Percentiles rank a stretch among this genome's conserved stretches.
Evolutionary conservation across 306 rosid species (phyloP).

Genomic region (Hippophae rhamnoides): DNA sequence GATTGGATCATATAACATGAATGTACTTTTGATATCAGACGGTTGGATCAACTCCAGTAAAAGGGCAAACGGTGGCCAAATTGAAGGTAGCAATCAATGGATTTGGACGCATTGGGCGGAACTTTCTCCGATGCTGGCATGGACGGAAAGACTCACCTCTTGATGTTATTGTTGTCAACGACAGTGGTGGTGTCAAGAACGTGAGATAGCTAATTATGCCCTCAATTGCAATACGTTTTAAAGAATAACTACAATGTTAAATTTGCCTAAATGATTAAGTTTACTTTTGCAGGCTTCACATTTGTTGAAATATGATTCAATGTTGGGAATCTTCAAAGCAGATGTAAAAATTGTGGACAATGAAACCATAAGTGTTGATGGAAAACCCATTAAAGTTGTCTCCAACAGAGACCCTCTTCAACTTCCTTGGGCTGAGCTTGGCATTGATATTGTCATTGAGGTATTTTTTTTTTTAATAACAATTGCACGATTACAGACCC

Average conservation of each 20-base stretch:
- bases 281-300: slow-evolving; percentile 48
- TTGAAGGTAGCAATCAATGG: slow-evolving; percentile 98
- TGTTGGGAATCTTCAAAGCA: slow-evolving; percentile 93
- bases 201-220: background rate
- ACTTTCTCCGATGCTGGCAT: slow-evolving; percentile 98
- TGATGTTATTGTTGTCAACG: slow-evolving; percentile 69
- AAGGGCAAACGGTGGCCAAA: slow-evolving; percentile 80
- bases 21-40: slow-evolving; percentile 27
- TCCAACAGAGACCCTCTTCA: slow-evolving; percentile 84
- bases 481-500: too few relatives aligned
- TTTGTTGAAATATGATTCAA: slow-evolving; percentile 84
- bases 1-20: too few relatives aligned
- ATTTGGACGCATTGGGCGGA: slow-evolving; percentile 94
- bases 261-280: too few relatives aligned
- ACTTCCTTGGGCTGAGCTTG: slow-evolving; percentile 97
- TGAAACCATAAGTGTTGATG: slow-evolving; percentile 76
- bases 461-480: slow-evolving; percentile 16
- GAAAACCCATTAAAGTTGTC: slow-evolving; percentile 84
- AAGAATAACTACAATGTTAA: too few relatives aligned
- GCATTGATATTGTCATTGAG: slow-evolving; percentile 97
- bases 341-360: slow-evolving; percentile 63
- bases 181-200: too few relatives aligned
- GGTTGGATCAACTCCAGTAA: slow-evolving; percentile 45
- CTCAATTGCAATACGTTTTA: background rate
- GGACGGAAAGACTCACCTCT: slow-evolving; percentile 90